phyloP scores from a whole-genome alignment of 768 basidiomycete species.

The Mrakia hoshinonis region DNA sequence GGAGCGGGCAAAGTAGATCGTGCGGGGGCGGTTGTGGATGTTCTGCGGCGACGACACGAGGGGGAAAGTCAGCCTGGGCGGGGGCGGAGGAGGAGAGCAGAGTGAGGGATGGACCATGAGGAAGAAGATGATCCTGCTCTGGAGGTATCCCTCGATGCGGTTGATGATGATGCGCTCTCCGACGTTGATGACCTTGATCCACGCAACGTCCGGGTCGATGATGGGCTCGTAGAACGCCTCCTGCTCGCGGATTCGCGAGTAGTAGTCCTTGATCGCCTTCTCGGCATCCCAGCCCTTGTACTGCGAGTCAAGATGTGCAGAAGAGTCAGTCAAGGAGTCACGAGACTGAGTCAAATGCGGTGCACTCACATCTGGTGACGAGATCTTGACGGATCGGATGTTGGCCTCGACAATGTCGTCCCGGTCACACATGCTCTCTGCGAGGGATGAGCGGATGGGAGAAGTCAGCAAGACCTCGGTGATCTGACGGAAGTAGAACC shows the following conservation, averaged over 20 bases:
- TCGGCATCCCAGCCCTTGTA: slow-evolving; percentile 91
- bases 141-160: slow-evolving; percentile 41
- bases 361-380: slow-evolving; percentile 78
- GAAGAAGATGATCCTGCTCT: slow-evolving; percentile 96
- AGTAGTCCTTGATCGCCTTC: slow-evolving; percentile 85
- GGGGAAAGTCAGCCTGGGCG: neutral
- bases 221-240: slow-evolving; percentile 84
- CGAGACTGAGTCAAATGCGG: neutral
- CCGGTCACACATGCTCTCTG: slow-evolving; percentile 86
- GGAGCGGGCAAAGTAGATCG: slow-evolving; percentile 93
- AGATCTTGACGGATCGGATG: slow-evolving; percentile 93
- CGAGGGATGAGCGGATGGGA: too few relatives aligned
- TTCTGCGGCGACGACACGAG: slow-evolving; percentile 44
- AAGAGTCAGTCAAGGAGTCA: neutral
- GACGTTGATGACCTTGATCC: slow-evolving; percentile 89
- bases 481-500: neutral
- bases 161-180: slow-evolving; percentile 96
- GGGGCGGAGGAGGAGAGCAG: neutral
- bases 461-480: neutral
- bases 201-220: slow-evolving; percentile 83
- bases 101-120: slow-evolving; percentile 52
- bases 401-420: slow-evolving; percentile 87
- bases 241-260: slow-evolving; percentile 73
- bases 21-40: slow-evolving; percentile 85
- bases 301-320: slow-evolving; percentile 43